phyloP scores from a whole-genome alignment of 2,329 filamentous ascomycete species.

The Harringtonia aguacate region DNA sequence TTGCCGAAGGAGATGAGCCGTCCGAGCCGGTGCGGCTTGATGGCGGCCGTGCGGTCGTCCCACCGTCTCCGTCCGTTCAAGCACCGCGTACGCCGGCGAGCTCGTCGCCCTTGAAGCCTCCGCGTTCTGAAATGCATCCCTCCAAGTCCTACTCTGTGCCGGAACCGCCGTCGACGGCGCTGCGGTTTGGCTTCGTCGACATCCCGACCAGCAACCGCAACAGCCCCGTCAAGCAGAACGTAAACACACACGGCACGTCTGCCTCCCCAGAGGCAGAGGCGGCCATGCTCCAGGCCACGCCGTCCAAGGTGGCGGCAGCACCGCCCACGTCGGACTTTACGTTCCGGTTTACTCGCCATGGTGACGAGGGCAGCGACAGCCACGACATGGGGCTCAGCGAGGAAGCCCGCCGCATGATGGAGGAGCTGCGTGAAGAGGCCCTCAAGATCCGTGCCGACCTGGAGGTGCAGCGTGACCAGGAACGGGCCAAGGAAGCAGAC shows the following conservation, averaged over 20 bases:
- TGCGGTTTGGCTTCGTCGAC: constrained; percentile 73
- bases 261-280: constrained; percentile 21
- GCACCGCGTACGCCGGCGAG: constrained; percentile 47
- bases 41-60: background rate
- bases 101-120: constrained; percentile 56
- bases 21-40: constrained; percentile 20
- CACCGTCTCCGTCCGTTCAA: constrained; percentile 20
- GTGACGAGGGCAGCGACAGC: constrained; percentile 13
- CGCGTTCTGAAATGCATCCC: constrained; percentile 81
- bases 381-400: constrained; percentile 43
- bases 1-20: constrained; percentile 32
- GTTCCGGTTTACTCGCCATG: constrained; percentile 45
- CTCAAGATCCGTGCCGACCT: constrained; percentile 60
- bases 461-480: constrained; percentile 47
- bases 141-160: constrained; percentile 69
- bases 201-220: constrained; percentile 34
- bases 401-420: constrained; percentile 50
- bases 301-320: constrained; percentile 43
- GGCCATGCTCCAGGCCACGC: constrained; percentile 43
- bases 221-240: constrained; percentile 27
- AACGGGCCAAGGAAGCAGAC: constrained; percentile 35
- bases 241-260: constrained; percentile 12
- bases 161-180: constrained; percentile 66
- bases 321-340: constrained; percentile 50
- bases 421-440: constrained; percentile 62